These are phyloP conservation scores for Lipomyces oligophaga DNA, from an alignment of 805 yeast species.

Conservation along the genomic window DNA sequence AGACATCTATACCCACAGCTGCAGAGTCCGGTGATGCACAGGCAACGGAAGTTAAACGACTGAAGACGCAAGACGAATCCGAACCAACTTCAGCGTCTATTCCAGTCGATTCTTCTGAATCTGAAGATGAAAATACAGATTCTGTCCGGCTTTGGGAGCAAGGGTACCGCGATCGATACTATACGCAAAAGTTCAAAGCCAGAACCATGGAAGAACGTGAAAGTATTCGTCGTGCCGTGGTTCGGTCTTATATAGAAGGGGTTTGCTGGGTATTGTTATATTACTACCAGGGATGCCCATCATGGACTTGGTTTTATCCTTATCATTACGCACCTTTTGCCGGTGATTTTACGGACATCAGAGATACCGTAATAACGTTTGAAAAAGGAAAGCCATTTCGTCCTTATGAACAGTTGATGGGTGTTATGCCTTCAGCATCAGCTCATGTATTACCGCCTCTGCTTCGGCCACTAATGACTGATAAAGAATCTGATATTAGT, in stretches of 20 bases:
- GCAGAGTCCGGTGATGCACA: conserved; percentile 23
- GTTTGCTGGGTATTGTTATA: conserved; percentile 93
- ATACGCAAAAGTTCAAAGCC: conserved; percentile 65
- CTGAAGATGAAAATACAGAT: conserved; percentile 41
- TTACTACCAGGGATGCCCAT: conserved; percentile 96
- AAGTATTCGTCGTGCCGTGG: conserved; percentile 55
- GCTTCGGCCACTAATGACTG: conserved; percentile 77
- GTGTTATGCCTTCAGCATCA: conserved; percentile 91
- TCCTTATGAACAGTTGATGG: conserved; percentile 92
- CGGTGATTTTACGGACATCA: conserved; percentile 64
- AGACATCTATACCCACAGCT: conserved; percentile 32
- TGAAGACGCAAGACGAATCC: conserved; percentile 1
- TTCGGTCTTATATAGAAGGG: conserved; percentile 79
- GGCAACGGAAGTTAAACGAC: conserved; percentile 18
- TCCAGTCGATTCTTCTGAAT: conserved; percentile 28
- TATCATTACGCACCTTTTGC: conserved; percentile 98
- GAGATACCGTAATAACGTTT: conserved; percentile 49
- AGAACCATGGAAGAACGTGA: conserved; percentile 49
- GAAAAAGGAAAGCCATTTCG: conserved; percentile 71
- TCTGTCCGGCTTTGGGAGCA: conserved; percentile 74
- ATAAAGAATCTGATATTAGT: conserved; percentile 73
- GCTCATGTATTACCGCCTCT: conserved; percentile 79
- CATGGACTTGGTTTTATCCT: conserved; percentile 98
- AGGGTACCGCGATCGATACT: conserved; percentile 82
- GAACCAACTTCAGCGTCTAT: conserved; percentile 8